Evolutionary conservation across 768 basidiomycete genomes (phyloP), one percentile per base, ranked within the genome.

Genomic region (Suillus tomentosus): DNA sequence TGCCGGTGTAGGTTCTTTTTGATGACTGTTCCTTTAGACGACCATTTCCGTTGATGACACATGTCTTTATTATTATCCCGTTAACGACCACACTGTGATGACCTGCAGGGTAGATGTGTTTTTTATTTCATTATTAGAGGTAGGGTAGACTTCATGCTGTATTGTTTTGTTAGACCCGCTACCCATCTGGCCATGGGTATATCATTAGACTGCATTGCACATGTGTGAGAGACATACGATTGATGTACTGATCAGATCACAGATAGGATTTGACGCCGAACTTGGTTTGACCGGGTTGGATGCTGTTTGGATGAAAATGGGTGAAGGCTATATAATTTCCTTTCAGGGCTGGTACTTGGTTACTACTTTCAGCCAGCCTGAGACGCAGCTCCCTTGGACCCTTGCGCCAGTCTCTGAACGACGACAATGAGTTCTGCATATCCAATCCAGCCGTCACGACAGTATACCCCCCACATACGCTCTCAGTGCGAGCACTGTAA

Each of bases 381-480:
- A 27, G 56, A 10, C 15, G 13, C 22, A 14, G 17, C 56, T 40
- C 22, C 37, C 22, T 57, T 27, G 15, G 24, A 57, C 56, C 37
- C 57, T 37, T 42, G 24, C 22, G 37, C 37, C 39, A 40, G 56
- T 57, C 40, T 40, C 40, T 58, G 40, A 42, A 58, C 57, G 15
- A 71, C 79, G 68, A 74, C 73, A 67, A 86, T 85, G 84, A 82
- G 72, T 74, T 74, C 78, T 9, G 66, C 78, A 36, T 80, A 81
- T 72, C 77, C 84, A 59, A 71, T 85, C 53, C 77, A 90, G n/a
- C 79, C 81, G 34, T 92, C 91, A 40, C 82, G 90, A 61, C 86
- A 85, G 6, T 75, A 86, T n/a, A 75, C 79, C 3, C 89, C 92
- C 0, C 90, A 91, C 64, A 84, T 92, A 65, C 78, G 80, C 15